Evolutionary conservation across 2,329 filamentous ascomycete species (phyloP), one percentile per base, ranked within the genome.

Genomic region (Neonectria punicea): DNA sequence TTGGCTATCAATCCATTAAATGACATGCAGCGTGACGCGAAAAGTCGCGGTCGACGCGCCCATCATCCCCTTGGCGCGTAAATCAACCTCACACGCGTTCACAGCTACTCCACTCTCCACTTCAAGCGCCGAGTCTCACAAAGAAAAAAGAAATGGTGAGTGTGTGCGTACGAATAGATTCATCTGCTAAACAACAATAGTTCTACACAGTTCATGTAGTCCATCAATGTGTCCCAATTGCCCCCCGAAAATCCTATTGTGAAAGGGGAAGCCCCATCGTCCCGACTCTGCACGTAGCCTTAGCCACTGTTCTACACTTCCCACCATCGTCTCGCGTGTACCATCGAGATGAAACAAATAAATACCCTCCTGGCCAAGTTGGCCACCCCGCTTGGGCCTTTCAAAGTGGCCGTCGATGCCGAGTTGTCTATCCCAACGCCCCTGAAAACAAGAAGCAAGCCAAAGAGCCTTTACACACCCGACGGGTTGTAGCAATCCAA

Each of bases 371-470:
- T 49, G 41, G 28, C 41, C 54, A 50, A 44, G 22, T n/a, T 36
- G 58, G 54, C 36, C 61, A 63, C 59, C 62, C 54, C 59, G 53
- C 59, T 47, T 58, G 62, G 65, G 64, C 53, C 41, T 55, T 51
- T 49, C 44, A 57, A 59, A 55, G 53, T 63, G 61, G 53, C 70
- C 63, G 46, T 61, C 70, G 57, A 72, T 69, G 66, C 69, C 69
- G 58, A 61, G 70, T 60, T 62, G 61, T 73, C 71, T 73, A 73
- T 70, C 50, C 57, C 61, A 73, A 73, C 72, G 72, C 72, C 72
- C 57, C 67, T 59, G 53, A 70, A 72, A 66, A 66, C 20, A 51
- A 63, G 36, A 61, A 69, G 57, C 46, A 46, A 58, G 61, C 50
- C 62, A 47, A 67, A 59, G 25, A 58, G 53, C 63, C 72, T 58